Base-by-base conservation (phyloP, 139 green algal genomes). In the Micractinium sp. region DNA sequence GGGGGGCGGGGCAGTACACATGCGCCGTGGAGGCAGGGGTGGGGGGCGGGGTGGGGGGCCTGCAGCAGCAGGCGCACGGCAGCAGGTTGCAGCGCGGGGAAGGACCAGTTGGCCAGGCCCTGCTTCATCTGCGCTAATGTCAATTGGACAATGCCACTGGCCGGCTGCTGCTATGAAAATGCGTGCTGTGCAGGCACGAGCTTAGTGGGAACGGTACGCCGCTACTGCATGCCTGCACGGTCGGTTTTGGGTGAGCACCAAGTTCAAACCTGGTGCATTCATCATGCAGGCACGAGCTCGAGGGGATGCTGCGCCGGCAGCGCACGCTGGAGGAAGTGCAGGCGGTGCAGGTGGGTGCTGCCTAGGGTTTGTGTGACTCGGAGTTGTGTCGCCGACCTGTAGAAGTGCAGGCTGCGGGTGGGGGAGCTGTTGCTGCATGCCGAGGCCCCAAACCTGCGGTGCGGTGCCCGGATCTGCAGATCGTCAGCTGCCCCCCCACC, bases 251-350 rank as follows among this genome's bases (percentile, higher is more conserved):
- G n/a, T n/a, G n/a, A n/a, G n/a, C n/a, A n/a, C n/a, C n/a, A n/a
- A n/a, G n/a, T n/a, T n/a, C n/a, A n/a, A n/a, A n/a, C n/a, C n/a
- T n/a, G n/a, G 19, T 61, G 13, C 13, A 61, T 4, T 38, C 53
- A n/a, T 4, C 41, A 1, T 56, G 81, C 81, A 86, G 81, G 81
- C 81, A 86, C 56, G 81, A 86, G 18, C 81, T 86, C 56, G 81
- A 86, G n/a, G 81, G 56, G 2, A 76, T 86, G 81, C 35, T 86
- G 81, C 81, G 81, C 33, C 61, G 81, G 29, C 81, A 86, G 81
- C 81, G 60, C 60, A 77, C 81, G 1, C 33, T 75, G 18, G 41
- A 53, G 33, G 81, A 86, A 35, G 53, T 86, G 56, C 36, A n/a
- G 33, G 81, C 56, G 20, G 33, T 86, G 22, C 81, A 86, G 78